These are phyloP conservation scores for Colletotrichum godetiae DNA, from an alignment of 2,329 filamentous ascomycete genomes.

Conservation along the genomic window DNA sequence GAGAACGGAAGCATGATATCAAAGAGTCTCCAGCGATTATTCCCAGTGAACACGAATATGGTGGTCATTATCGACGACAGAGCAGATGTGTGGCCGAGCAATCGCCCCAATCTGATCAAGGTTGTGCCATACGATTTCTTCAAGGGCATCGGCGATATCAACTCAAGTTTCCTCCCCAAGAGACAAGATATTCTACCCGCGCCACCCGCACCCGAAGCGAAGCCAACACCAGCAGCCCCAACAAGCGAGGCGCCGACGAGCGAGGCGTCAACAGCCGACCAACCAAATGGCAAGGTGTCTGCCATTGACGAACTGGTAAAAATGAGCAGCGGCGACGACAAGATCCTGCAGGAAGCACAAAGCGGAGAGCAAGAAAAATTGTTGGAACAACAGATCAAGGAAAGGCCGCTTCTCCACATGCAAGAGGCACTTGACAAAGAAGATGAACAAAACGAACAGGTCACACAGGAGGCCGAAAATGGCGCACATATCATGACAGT, in stretches of 20 bases:
- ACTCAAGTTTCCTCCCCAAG: slow-evolving; percentile 95
- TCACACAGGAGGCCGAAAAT: slow-evolving; percentile 57
- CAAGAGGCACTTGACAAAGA: slow-evolving; percentile 92
- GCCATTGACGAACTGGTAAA: slow-evolving; percentile 81
- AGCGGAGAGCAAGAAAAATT: slow-evolving; percentile 87
- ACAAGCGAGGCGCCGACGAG: not conserved
- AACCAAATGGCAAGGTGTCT: slow-evolving; percentile 40
- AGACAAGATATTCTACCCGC: slow-evolving; percentile 63
- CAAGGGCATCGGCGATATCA: slow-evolving; percentile 97
- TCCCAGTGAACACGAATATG: slow-evolving; percentile 98
- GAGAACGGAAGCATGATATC: slow-evolving; percentile 94
- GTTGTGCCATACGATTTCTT: slow-evolving; percentile 98
- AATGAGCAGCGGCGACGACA: slow-evolving; percentile 79
- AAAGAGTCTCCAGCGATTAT: slow-evolving; percentile 90
- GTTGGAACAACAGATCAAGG: slow-evolving; percentile 88
- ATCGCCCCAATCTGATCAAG: slow-evolving; percentile 92
- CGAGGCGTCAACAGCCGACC: not conserved
- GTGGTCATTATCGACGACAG: slow-evolving; percentile 98
- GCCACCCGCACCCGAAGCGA: slow-evolving; percentile 3
- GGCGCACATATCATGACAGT: slow-evolving; percentile 34
- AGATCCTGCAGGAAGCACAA: slow-evolving; percentile 77
- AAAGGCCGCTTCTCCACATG: slow-evolving; percentile 89
- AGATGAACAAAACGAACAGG: slow-evolving; percentile 71
- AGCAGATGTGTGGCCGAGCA: slow-evolving; percentile 93
- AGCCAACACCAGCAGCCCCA: not conserved